phyloP scores from a whole-genome alignment of 1,284 basidiomycete species.

The Austroboletus niveus region DNA sequence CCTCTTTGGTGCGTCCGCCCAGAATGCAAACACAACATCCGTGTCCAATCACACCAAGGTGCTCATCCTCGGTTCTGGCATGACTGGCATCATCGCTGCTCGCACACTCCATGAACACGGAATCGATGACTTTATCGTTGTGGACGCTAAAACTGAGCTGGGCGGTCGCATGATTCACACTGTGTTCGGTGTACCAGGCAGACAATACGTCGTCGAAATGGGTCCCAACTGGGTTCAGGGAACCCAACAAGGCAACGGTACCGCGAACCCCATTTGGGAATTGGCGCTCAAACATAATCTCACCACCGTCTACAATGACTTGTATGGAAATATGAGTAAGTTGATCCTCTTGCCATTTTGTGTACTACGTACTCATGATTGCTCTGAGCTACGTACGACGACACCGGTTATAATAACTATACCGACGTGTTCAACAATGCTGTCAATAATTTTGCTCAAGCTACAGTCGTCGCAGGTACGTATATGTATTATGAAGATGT shows the following conservation, averaged over 20 bases:
- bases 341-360: neutral
- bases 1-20: constrained; percentile 1
- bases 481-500: neutral
- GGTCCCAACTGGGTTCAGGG: constrained; percentile 77
- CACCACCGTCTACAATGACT: constrained; percentile 45
- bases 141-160: constrained; percentile 59
- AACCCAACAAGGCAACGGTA: constrained; percentile 49
- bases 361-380: neutral
- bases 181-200: constrained; percentile 40
- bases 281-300: constrained; percentile 59
- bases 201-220: constrained; percentile 49
- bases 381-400: constrained; percentile 48
- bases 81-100: constrained; percentile 65
- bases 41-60: constrained; percentile 32
- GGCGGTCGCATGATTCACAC: constrained; percentile 60
- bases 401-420: constrained; percentile 47
- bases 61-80: constrained; percentile 62
- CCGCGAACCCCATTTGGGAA: constrained; percentile 59
- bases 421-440: constrained; percentile 42
- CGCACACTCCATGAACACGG: constrained; percentile 56
- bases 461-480: constrained; percentile 45
- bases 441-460: constrained; percentile 39
- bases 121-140: constrained; percentile 57
- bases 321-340: constrained; percentile 50
- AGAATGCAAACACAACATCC: constrained; percentile 7